Evolutionary conservation across 2,329 filamentous ascomycete species (phyloP).

Genomic region (Fusarium humuli): DNA sequence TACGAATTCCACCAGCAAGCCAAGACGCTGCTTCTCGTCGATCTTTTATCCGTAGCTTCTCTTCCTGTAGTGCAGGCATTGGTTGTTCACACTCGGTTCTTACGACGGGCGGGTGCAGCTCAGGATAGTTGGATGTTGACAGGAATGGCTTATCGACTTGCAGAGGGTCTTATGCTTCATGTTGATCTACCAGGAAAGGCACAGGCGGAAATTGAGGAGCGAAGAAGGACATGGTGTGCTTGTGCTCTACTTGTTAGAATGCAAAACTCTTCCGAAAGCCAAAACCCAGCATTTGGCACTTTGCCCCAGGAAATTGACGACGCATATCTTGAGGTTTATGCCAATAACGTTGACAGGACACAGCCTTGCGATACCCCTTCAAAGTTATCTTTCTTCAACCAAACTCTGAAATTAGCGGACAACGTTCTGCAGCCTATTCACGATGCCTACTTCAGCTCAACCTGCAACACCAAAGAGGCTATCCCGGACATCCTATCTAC

Average conservation of each 20-base stretch:
- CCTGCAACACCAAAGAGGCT: slow-evolving; percentile 3
- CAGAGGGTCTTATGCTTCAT: slow-evolving; percentile 42
- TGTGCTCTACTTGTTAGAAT: slow-evolving; percentile 40
- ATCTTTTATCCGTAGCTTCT: slow-evolving; percentile 38
- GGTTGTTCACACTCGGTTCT: slow-evolving; percentile 42
- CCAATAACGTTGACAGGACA: slow-evolving; percentile 3
- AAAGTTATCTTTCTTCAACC: slow-evolving; percentile 40
- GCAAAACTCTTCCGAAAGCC: slow-evolving; percentile 33
- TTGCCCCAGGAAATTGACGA: slow-evolving; percentile 43
- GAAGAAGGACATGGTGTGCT: slow-evolving; percentile 45
- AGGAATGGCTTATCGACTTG: slow-evolving; percentile 42
- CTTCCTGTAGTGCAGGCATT: slow-evolving; percentile 43
- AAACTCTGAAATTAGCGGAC: slow-evolving; percentile 39
- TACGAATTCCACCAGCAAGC: slow-evolving; percentile 44
- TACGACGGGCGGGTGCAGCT: slow-evolving; percentile 29
- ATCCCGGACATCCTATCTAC: slow-evolving; percentile 27
- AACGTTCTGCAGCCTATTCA: slow-evolving; percentile 39
- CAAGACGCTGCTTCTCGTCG: slow-evolving; percentile 39
- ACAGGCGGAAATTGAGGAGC: slow-evolving; percentile 39
- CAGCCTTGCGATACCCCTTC: slow-evolving; percentile 40
- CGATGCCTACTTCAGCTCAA: slow-evolving; percentile 23
- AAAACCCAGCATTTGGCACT: slow-evolving; percentile 23
- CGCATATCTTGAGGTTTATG: slow-evolving; percentile 35
- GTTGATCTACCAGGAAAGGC: slow-evolving; percentile 40
- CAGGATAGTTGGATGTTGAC: slow-evolving; percentile 45